A percentile compares a stretch with the other conserved stretches of the same genome.
These are phyloP conservation scores for Plasmodium gonderi DNA, from an alignment of 169 alveolate species.

Conservation along the genomic window DNA sequence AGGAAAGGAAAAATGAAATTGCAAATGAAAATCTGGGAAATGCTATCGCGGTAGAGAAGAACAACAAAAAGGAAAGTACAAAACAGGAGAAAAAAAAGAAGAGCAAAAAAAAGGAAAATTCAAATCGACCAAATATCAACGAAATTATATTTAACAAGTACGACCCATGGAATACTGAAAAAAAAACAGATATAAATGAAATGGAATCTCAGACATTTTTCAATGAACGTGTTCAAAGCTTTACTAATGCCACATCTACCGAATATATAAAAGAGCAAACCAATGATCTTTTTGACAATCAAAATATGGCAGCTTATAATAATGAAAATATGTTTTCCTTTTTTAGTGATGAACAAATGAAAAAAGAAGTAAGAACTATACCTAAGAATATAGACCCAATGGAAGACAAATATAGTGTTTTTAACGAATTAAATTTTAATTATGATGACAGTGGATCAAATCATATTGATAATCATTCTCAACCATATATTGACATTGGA, in stretches of 20 bases:
- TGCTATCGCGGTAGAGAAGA: not conserved
- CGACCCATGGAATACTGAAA: conserved; percentile 75
- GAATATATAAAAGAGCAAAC: not conserved
- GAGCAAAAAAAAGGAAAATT: conserved; percentile 37
- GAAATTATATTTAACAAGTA: conserved; percentile 69
- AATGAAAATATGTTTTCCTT: conserved; percentile 47
- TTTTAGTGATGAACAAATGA: conserved; percentile 3
- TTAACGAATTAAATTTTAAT: conserved; percentile 37
- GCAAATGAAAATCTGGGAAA: not conserved
- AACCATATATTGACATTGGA: not conserved
- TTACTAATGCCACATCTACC: not conserved
- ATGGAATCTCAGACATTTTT: not conserved
- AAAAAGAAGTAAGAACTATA: not conserved
- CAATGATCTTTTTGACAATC: not conserved
- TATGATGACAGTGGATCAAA: no score
- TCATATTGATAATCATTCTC: not conserved
- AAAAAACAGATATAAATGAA: not conserved
- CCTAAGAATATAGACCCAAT: not conserved
- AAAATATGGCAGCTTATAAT: not conserved
- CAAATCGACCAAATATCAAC: conserved; percentile 1
- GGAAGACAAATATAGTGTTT: conserved; percentile 57
- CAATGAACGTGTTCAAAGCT: not conserved
- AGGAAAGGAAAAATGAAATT: not conserved
- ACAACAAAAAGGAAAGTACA: not conserved
- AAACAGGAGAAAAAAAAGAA: conserved; percentile 48